phyloP scores from a whole-genome alignment of 2,329 filamentous ascomycete genomes.

The Cladophialophora exuberans region DNA sequence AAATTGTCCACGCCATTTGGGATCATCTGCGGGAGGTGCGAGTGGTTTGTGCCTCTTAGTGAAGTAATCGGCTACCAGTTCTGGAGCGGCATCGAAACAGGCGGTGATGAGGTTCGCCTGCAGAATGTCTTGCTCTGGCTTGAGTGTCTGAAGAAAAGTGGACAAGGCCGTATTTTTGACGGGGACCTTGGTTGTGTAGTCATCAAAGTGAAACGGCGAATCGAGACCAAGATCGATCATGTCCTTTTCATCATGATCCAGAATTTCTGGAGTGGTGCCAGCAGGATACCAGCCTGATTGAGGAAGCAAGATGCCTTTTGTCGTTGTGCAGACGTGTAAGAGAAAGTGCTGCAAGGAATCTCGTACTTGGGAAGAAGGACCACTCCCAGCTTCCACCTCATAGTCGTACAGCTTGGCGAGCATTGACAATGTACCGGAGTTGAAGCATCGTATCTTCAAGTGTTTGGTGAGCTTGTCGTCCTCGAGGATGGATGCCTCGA shows the following conservation, averaged over 20 bases:
- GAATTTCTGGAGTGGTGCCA: conserved; percentile 63
- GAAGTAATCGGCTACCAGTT: conserved; percentile 88
- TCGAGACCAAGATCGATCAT: conserved; percentile 69
- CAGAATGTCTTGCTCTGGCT: conserved; percentile 78
- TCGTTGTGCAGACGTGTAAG: conserved; percentile 71
- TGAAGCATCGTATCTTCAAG: conserved; percentile 75
- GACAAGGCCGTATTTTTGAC: conserved; percentile 80
- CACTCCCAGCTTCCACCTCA: conserved; percentile 45
- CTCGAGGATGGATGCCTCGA: conserved; percentile 72
- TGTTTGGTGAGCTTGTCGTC: conserved; percentile 74
- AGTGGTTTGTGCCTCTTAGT: conserved; percentile 76
- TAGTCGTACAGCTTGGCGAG: conserved; percentile 72
- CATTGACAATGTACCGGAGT: conserved; percentile 70
- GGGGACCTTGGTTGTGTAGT: conserved; percentile 66
- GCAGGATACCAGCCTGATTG: conserved; percentile 85
- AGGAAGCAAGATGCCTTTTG: conserved; percentile 72
- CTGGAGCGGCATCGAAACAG: conserved; percentile 80
- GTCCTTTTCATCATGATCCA: conserved; percentile 50
- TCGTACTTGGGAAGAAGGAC: conserved; percentile 58
- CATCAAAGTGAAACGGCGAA: conserved; percentile 70
- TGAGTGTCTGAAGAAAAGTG: conserved; percentile 75
- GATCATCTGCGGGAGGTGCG: conserved; percentile 87
- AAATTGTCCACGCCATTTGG: conserved; percentile 93
- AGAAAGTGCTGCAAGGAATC: conserved; percentile 76
- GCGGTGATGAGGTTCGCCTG: conserved; percentile 80